A percentile compares a stretch with the other conserved stretches of the same genome.
Conservation (phyloP, 2,329 filamentous ascomycete genomes). For the Stenocarpella maydis region DNA sequence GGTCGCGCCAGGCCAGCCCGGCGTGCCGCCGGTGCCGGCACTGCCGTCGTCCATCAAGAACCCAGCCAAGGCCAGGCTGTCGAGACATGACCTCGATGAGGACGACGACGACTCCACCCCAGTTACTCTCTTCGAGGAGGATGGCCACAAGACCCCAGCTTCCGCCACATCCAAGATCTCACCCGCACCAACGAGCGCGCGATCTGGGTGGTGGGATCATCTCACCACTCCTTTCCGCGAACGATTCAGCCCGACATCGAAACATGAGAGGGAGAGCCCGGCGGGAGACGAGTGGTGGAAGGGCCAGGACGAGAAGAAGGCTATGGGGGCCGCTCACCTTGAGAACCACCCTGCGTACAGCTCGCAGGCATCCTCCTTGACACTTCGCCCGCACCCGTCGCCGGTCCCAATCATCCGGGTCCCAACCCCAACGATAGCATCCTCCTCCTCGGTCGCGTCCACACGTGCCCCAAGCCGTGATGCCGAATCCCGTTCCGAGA, state of each 20-base stretch:
- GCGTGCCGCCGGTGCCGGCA: conserved; percentile 67
- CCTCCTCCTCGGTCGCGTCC: conserved; percentile 40
- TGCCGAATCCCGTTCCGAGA: conserved; percentile 46
- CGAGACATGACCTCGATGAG: conserved; percentile 51
- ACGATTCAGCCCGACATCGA: conserved; percentile 49
- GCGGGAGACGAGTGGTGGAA: conserved; percentile 51
- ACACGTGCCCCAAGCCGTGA: conserved; percentile 27
- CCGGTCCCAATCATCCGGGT: conserved; percentile 37
- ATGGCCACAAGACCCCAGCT: conserved; percentile 53
- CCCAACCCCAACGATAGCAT: conserved; percentile 39
- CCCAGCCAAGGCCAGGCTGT: conserved; percentile 38
- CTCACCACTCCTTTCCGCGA: conserved; percentile 74
- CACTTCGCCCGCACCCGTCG: conserved; percentile 29
- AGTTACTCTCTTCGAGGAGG: conserved; percentile 76
- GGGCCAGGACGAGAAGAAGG: conserved; percentile 40
- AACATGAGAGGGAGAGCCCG: conserved; percentile 40
- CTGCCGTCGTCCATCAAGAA: conserved; percentile 57
- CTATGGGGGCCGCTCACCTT: conserved; percentile 11
- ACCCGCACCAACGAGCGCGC: conserved; percentile 61
- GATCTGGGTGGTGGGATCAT: conserved; percentile 81
- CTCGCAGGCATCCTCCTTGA: conserved; percentile 35
- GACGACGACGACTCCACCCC: conserved; percentile 62
- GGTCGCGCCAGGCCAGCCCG: conserved; percentile 41
- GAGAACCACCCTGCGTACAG: conserved; percentile 35
- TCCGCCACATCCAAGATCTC: conserved; percentile 49